A percentile compares a stretch with the other conserved stretches of the same genome.
Evolutionary conservation across 768 basidiomycete genomes (phyloP).

Genomic region (Xerocomellus amylosporus): DNA sequence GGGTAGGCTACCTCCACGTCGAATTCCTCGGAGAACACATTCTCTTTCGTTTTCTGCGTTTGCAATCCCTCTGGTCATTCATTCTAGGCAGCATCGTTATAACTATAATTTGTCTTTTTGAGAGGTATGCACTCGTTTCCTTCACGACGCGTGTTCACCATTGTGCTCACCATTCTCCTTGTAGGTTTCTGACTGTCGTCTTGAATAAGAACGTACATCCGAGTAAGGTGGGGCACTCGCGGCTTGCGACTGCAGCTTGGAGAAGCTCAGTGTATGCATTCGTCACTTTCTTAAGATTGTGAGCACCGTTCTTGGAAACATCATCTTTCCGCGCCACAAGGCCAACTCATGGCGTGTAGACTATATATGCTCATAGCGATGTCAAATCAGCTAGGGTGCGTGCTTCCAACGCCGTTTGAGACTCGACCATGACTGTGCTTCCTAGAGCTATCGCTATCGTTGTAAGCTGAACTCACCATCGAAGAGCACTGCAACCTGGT

Average conservation of each 20-base stretch:
- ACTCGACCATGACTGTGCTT: slow-evolving; percentile 4
- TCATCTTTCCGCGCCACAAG: background rate
- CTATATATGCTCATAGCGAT: slow-evolving; percentile 73
- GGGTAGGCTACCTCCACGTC: slow-evolving; percentile 47
- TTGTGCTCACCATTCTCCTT: background rate
- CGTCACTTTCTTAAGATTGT: slow-evolving; percentile 63
- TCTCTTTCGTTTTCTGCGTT: slow-evolving; percentile 39
- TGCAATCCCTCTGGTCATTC: slow-evolving; percentile 52
- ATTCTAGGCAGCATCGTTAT: slow-evolving; percentile 45
- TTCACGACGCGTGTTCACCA: background rate
- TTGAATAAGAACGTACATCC: slow-evolving; percentile 51
- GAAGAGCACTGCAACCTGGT: background rate
- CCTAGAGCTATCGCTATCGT: slow-evolving; percentile 26
- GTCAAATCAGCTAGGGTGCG: slow-evolving; percentile 70
- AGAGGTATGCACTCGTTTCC: slow-evolving; percentile 45
- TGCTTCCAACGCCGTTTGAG: slow-evolving; percentile 7
- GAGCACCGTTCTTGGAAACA: slow-evolving; percentile 20
- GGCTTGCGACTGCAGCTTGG: slow-evolving; percentile 50
- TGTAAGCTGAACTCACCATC: slow-evolving; percentile 10
- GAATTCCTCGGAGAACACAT: slow-evolving; percentile 45
- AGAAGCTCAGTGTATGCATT: slow-evolving; percentile 52
- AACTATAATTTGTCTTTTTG: slow-evolving; percentile 46
- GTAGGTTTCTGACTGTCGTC: slow-evolving; percentile 50
- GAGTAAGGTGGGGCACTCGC: slow-evolving; percentile 38
- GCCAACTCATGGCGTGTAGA: slow-evolving; percentile 33